Percentiles rank a stretch among this genome's conserved stretches.
phyloP scores from a whole-genome alignment of 768 basidiomycete genomes.

The Clathrus columnatus region DNA sequence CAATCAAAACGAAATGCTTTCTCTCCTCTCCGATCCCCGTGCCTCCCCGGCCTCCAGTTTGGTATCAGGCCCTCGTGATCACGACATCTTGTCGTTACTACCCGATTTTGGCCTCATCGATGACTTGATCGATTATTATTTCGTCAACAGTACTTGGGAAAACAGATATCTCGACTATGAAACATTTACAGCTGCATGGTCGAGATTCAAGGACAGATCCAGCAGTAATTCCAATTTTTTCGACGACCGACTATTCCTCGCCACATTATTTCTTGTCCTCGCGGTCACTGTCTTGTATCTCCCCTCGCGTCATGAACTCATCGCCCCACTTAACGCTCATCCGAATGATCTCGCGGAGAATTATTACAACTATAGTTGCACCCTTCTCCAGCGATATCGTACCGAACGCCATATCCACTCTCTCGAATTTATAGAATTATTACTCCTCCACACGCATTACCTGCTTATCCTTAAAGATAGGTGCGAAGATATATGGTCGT shows the following conservation, averaged over 20 bases:
- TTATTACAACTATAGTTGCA: constrained; percentile 62
- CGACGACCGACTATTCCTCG: constrained; percentile 57
- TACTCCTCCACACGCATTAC: constrained; percentile 64
- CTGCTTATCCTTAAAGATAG: constrained; percentile 65
- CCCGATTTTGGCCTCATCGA: constrained; percentile 64
- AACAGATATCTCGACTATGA: constrained; percentile 67
- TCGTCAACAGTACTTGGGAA: constrained; percentile 84
- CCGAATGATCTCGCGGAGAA: constrained; percentile 54
- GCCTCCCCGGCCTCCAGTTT: neutral
- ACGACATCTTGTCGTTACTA: constrained; percentile 59
- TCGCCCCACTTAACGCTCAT: constrained; percentile 40
- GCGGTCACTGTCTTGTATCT: constrained; percentile 67
- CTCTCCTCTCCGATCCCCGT: neutral
- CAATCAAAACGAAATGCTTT: neutral
- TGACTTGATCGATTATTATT: constrained; percentile 65
- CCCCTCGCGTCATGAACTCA: constrained; percentile 52
- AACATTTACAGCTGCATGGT: constrained; percentile 58
- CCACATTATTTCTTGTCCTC: constrained; percentile 68
- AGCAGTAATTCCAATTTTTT: constrained; percentile 25
- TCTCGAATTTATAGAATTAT: constrained; percentile 68
- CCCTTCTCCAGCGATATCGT: constrained; percentile 52
- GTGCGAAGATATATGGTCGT: constrained; percentile 73
- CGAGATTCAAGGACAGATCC: constrained; percentile 59
- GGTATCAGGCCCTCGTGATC: constrained; percentile 38
- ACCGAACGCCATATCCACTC: constrained; percentile 52